A percentile compares a stretch with the other conserved stretches of the same genome.
These are phyloP conservation scores for Globisporangium emineosum DNA, from an alignment of 352 stramenopile species.

Conservation along the genomic window DNA sequence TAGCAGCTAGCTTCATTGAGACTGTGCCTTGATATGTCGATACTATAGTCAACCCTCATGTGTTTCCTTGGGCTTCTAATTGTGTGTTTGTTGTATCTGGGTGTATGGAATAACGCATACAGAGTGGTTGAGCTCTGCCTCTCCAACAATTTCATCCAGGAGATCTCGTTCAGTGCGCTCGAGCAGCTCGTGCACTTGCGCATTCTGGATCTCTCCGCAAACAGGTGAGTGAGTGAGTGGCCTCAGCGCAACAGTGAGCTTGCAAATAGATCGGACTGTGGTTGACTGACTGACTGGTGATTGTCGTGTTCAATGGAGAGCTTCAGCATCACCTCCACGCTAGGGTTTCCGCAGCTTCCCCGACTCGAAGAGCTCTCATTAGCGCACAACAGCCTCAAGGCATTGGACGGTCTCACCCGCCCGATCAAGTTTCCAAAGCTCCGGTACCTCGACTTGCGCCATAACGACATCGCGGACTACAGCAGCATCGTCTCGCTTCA, in stretches of 20 bases:
- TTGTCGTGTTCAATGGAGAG: not conserved
- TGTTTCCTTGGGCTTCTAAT: not conserved
- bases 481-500: conserved; percentile 40
- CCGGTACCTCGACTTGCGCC: conserved; percentile 65
- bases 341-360: conserved; percentile 61
- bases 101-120: not conserved
- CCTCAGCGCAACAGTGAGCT: not conserved
- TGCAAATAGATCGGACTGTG: not conserved
- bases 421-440: conserved; percentile 74
- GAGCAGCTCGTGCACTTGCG: conserved; percentile 59
- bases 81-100: not conserved
- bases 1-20: not conserved
- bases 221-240: conserved; percentile 34
- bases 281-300: not conserved
- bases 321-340: conserved; percentile 44
- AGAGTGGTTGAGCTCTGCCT: conserved; percentile 71
- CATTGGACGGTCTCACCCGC: conserved; percentile 50
- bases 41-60: not conserved
- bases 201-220: conserved; percentile 74
- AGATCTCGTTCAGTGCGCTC: conserved; percentile 60
- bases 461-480: conserved; percentile 54
- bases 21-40: too few relatives aligned
- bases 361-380: conserved; percentile 68
- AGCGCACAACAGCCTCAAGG: conserved; percentile 61
- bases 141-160: conserved; percentile 80